Evolutionary conservation across 345 rosid genomes (phyloP).

Genomic region (Syzygium aqueum): DNA sequence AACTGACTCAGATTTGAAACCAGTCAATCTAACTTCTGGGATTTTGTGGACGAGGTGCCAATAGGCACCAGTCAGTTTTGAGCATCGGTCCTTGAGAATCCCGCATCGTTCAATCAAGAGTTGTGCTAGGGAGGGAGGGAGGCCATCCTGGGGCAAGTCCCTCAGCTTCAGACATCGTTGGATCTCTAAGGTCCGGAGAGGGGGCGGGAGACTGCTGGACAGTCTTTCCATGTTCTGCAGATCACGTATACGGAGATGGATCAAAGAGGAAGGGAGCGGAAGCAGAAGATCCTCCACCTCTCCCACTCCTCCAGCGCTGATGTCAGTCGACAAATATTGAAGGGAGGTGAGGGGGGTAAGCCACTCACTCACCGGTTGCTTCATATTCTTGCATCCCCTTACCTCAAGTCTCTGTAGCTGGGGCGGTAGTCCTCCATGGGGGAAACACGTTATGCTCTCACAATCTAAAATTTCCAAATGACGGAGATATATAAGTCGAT

Average conservation of each 20-base stretch:
- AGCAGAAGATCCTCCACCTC: neutral
- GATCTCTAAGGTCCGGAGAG: neutral
- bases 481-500: neutral
- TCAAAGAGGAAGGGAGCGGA: neutral
- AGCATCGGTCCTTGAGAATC: neutral
- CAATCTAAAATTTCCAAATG: neutral
- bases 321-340: neutral
- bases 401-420: neutral
- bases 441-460: neutral
- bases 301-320: neutral
- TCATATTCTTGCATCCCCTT: neutral
- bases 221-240: neutral
- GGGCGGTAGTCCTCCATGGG: neutral
- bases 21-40: neutral
- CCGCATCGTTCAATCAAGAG: neutral
- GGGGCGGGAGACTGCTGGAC: neutral
- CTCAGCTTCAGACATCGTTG: neutral
- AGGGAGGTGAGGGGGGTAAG: neutral
- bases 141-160: neutral
- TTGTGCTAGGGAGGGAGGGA: neutral
- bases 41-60: neutral
- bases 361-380: rapidly evolving
- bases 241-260: neutral
- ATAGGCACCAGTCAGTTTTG: neutral
- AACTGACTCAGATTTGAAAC: neutral